Percentiles rank a stretch among this genome's conserved stretches.
These are phyloP conservation scores for Paraconiothyrium sp. DNA, from an alignment of 2,329 filamentous ascomycete species.

Conservation along the genomic window DNA sequence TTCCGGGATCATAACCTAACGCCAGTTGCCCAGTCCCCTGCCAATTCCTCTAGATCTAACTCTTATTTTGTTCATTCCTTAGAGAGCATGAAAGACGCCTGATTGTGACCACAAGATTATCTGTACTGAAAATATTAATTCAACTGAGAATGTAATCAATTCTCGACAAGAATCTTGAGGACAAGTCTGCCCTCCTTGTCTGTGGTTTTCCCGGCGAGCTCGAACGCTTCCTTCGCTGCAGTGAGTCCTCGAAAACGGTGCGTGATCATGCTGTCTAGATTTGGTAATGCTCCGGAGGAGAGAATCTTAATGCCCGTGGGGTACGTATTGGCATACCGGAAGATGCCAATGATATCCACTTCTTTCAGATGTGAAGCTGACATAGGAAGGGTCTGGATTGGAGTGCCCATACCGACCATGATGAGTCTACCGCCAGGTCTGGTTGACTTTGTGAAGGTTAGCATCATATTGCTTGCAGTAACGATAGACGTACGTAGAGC, in stretches of 20 bases:
- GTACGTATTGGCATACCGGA: constrained; percentile 74
- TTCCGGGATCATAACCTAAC: not conserved
- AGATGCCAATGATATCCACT: constrained; percentile 79
- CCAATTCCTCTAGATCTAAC: constrained; percentile 12
- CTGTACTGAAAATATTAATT: not conserved
- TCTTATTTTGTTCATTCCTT: not conserved
- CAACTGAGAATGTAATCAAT: not conserved
- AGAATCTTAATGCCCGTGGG: constrained; percentile 64
- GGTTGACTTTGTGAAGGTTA: constrained; percentile 45
- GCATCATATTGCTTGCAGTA: constrained; percentile 1
- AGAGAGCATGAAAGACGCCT: not conserved
- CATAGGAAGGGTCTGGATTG: constrained; percentile 77
- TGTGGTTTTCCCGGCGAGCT: constrained; percentile 59
- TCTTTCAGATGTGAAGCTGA: constrained; percentile 77
- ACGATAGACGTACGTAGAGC: constrained; percentile 47
- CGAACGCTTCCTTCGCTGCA: constrained; percentile 62
- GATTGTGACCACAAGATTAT: no score
- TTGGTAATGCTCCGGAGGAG: constrained; percentile 59
- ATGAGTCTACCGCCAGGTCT: constrained; percentile 62
- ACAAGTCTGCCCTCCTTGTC: constrained; percentile 63
- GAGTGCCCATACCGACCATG: constrained; percentile 68
- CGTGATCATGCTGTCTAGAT: constrained; percentile 63
- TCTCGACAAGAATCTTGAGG: constrained; percentile 59
- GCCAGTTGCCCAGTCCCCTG: constrained; percentile 1
- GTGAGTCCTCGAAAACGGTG: constrained; percentile 59